Evolutionary conservation across 2,329 filamentous ascomycete species (phyloP), one percentile per base, ranked within the genome.

Genomic region (Immersiporthe knoxdaviesiana): DNA sequence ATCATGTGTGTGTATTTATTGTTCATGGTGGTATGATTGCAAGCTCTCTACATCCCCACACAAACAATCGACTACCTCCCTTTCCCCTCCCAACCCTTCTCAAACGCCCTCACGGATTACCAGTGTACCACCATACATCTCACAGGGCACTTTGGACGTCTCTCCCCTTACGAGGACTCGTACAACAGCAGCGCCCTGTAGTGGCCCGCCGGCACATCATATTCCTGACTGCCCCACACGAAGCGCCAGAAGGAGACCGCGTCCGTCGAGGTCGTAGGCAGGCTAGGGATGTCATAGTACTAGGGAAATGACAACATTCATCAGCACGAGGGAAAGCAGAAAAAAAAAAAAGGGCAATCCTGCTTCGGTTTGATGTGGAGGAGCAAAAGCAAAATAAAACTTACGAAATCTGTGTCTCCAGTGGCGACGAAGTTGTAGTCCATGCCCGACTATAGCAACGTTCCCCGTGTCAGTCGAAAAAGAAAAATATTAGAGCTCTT

Each of bases 221-320:
- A 21, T n/a, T 70, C 60, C 2, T 64, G 35, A 6, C 54, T 41
- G 8, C 68, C 68, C 68, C 68, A 70, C 6, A 44, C 41, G 56
- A 47, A 70, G 47, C 39, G 65, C 68, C 68, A 70, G 30, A 68
- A 39, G 14, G 52, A 27, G 30, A 70, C 18, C 37, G 24, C 61
- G 39, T 68, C 65, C 11, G 56, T 62, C 14, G 32, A 39, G 2
- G 16, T 18, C 27, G 37, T 37, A 10, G 65, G 68, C 2, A 64
- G 65, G 14, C 41, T 41, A 27, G 68, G 68, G 3, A 70, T 35
- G 58, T 70, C 68, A 54, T 67, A 70, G 56, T 68, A 70, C 65
- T 67, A 41, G 10, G 10, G 5, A 11, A 35, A 35, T 5, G 61
- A 56, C 14, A 32, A 7, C 12, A 30, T 16, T 3, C 12, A 27